Conservation (phyloP, 2,329 filamentous ascomycete genomes). For the Ambrosiella xylebori region DNA sequence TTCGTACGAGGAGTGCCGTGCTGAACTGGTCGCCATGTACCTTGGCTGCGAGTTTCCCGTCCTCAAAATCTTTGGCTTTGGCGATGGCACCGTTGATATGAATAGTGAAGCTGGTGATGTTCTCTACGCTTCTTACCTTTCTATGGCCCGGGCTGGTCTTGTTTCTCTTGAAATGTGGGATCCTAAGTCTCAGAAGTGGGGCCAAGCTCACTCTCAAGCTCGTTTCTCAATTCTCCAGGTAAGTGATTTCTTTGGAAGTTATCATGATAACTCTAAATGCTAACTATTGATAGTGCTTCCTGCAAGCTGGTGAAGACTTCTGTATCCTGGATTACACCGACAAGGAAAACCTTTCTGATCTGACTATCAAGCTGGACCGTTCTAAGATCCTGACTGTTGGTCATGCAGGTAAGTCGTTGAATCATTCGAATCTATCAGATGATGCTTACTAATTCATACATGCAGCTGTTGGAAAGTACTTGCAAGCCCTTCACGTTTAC, state of each 20-base stretch:
- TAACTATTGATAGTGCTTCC: conserved; percentile 41
- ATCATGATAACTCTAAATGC: conserved; percentile 4
- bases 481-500: conserved; percentile 85
- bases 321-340: conserved; percentile 57
- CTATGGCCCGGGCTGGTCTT: conserved; percentile 87
- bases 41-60: conserved; percentile 78
- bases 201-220: conserved; percentile 80
- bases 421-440: not conserved
- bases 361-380: conserved; percentile 69
- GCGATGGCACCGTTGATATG: conserved; percentile 57
- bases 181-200: conserved; percentile 78
- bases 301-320: conserved; percentile 73
- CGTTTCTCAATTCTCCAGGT: conserved; percentile 67
- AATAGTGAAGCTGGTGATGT: conserved; percentile 67
- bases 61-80: conserved; percentile 81
- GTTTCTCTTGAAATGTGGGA: conserved; percentile 88
- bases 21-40: conserved; percentile 85
- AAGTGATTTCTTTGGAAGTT: conserved; percentile 6
- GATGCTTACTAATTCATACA: conserved; percentile 15
- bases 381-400: conserved; percentile 73
- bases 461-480: conserved; percentile 60
- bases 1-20: conserved; percentile 71
- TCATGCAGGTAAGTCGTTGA: conserved; percentile 36
- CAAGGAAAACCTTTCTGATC: conserved; percentile 57
- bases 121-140: conserved; percentile 72